These are phyloP conservation scores for Entomortierella lignicola DNA, from an alignment of 192 early-diverging fungal species.

Conservation along the genomic window DNA sequence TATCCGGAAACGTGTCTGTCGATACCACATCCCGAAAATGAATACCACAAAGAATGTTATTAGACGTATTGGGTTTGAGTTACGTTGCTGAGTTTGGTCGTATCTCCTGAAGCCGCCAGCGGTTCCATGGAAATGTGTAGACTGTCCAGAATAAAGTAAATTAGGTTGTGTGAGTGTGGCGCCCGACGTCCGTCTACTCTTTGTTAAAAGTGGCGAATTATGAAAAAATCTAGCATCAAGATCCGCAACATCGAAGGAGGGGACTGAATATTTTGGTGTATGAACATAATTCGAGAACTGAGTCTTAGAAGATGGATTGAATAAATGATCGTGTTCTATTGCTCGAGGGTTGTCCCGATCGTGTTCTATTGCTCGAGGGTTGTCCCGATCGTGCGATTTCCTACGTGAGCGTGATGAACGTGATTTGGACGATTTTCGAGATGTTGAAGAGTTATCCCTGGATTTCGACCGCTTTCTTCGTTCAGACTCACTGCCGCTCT, in stretches of 20 bases:
- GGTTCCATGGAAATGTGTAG: not conserved
- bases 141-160: not conserved
- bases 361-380: not conserved
- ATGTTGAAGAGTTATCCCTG: conserved; percentile 8
- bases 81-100: not conserved
- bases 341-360: too few species aligned
- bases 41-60: conserved; percentile 10
- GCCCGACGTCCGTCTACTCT: conserved; percentile 11
- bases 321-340: conserved; percentile 1
- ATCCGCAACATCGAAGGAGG: not conserved
- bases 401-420: conserved; percentile 1
- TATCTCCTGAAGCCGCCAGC: not conserved
- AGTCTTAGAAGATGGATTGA: not conserved
- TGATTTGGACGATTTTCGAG: not conserved
- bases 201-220: conserved; percentile 14
- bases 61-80: not conserved
- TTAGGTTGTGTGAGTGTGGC: not conserved
- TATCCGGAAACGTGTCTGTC: conserved; percentile 33
- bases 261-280: conserved; percentile 10
- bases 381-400: not conserved
- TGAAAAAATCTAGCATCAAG: conserved; percentile 4
- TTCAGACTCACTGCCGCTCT: conserved; percentile 47
- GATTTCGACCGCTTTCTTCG: conserved; percentile 25
- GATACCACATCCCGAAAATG: conserved; percentile 36
- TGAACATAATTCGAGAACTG: conserved; percentile 10